These are phyloP conservation scores for Papiliotrema nemorosa DNA, from an alignment of 1,284 basidiomycete genomes.

Conservation along the genomic window DNA sequence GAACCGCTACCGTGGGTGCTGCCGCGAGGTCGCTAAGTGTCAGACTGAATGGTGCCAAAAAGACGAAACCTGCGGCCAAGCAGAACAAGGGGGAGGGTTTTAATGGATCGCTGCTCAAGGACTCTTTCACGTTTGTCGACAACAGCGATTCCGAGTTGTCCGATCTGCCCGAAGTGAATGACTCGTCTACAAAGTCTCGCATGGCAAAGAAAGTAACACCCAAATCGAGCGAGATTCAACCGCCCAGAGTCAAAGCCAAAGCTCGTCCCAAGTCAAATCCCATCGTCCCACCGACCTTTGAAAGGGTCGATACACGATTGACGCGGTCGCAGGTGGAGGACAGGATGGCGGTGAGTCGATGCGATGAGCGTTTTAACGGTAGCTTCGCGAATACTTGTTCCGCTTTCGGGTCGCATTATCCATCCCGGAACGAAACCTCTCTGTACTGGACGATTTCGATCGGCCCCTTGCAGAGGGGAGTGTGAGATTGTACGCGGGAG, in stretches of 20 bases:
- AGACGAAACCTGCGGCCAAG: background rate
- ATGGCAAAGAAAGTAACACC: background rate
- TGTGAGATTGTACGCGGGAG: constrained; percentile 33
- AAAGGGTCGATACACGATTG: constrained; percentile 29
- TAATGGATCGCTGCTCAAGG: too few relatives aligned
- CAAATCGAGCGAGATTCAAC: background rate
- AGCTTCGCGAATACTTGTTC: constrained; percentile 41
- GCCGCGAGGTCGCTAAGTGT: background rate
- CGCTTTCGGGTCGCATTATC: constrained; percentile 31
- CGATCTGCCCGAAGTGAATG: background rate
- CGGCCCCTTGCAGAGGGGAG: constrained; percentile 37
- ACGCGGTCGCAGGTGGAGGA: constrained; percentile 31
- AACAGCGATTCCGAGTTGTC: constrained; percentile 7
- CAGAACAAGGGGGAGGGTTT: background rate
- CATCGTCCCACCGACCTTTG: constrained; percentile 26
- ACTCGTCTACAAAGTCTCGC: background rate
- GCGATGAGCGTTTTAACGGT: background rate
- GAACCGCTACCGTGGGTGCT: too few relatives aligned
- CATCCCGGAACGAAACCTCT: constrained; percentile 33
- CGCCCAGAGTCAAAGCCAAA: constrained; percentile 7
- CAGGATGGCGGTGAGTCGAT: constrained; percentile 29
- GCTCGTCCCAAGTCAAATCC: constrained; percentile 17
- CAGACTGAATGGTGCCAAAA: background rate
- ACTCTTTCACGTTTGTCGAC: background rate
- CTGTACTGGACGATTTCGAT: constrained; percentile 44